These are phyloP conservation scores for Aspergillus caelatus DNA, from an alignment of 2,329 filamentous ascomycete species.

Conservation along the genomic window DNA sequence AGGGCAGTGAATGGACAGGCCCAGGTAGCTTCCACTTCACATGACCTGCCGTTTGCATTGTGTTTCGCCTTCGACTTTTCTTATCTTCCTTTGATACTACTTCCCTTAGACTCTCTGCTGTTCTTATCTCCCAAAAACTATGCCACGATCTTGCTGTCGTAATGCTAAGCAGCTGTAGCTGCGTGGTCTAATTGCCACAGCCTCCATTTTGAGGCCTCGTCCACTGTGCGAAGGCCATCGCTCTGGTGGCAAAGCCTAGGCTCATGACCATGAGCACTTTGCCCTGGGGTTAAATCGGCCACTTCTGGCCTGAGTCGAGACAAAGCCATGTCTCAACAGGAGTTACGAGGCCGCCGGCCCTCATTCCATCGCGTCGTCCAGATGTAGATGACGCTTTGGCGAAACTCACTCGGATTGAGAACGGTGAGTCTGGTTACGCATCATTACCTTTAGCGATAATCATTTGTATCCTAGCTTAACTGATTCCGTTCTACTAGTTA, in stretches of 20 bases:
- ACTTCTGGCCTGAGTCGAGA: neutral
- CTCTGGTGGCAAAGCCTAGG: neutral
- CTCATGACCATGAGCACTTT: neutral
- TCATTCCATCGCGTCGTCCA: neutral
- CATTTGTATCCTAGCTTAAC: neutral
- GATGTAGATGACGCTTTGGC: neutral
- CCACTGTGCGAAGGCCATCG: no score
- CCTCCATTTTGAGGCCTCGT: neutral
- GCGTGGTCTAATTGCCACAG: neutral
- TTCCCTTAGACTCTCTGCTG: neutral
- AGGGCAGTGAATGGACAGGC: no score
- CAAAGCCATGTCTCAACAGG: neutral
- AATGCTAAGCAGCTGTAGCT: neutral
- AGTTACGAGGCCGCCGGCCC: neutral
- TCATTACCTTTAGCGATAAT: neutral
- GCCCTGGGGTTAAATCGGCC: neutral
- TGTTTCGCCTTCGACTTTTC: neutral
- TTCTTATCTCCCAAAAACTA: neutral
- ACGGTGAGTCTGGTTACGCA: neutral
- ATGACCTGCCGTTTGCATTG: neutral
- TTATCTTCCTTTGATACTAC: no score
- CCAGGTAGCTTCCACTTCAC: neutral
- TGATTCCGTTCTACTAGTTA: neutral
- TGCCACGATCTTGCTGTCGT: neutral
- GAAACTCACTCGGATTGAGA: conserved; percentile 2